Base-by-base conservation (phyloP, 495 filamentous ascomycete species). In the Bacidia rubella region DNA sequence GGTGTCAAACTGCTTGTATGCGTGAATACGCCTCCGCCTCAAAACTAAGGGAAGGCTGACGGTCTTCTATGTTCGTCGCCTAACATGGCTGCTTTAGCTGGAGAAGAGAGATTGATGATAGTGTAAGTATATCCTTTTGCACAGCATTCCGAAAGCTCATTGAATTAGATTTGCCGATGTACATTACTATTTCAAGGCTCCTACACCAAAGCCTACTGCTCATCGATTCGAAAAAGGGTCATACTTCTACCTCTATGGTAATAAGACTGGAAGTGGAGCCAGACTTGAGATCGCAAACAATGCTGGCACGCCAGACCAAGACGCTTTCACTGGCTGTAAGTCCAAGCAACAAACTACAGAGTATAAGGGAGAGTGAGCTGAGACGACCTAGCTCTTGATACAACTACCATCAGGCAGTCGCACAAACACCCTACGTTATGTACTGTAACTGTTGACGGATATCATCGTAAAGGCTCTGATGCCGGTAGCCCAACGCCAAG, bases 211-310 rank as follows among this genome's bases (percentile, higher is more conserved):
- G 47, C 86, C 86, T 11, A 74, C 75, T 24, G 83, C 90, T 62
- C 86, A 95, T 65, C 80, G 88, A 23, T 95, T 95, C 66, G 85
- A 90, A 62, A 90, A 90, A 62, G 79, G 79, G 46, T 94, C 87
- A 12, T 94, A 94, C 59, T 70, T 95, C 38, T 95, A 94, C 64
- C 68, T 95, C 23, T 90, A 89, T 64, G 80, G 87, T 58, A 83
- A 87, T 66, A 74, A 80, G 4, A 68, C 73, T 39, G 74, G 81
- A 53, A 75, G 76, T 41, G 79, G 77, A 58, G 81, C 81, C 26
- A 78, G 87, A 43, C 60, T 94, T 45, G 89, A 95, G 67, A 74
- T 95, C 56, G 89, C 89, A 38, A 95, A 95, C 65, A 81, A 89
- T 57, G 82, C 86, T 2, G 88, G 88, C 21, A 85, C 81, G 17